Base-by-base conservation (phyloP, 2,329 filamentous ascomycete genomes). In the Tolypocladium tropicale region DNA sequence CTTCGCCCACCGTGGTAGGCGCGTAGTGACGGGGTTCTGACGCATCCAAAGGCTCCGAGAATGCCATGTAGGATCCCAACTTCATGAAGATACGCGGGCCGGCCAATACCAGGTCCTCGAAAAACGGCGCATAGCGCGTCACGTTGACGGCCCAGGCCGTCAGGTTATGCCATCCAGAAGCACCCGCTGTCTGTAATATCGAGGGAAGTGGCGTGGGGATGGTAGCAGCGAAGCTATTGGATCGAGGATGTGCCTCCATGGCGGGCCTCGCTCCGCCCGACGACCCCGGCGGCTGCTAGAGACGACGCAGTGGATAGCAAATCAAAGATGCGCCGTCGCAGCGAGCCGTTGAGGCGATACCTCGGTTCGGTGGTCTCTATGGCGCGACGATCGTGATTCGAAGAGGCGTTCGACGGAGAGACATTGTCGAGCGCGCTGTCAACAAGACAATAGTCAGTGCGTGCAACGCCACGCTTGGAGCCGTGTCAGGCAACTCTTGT, bases 61-160 rank as follows among this genome's bases (percentile, higher is more conserved):
- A 70, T 37, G 79, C 74, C 56, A 84, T 77, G 62, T 86, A 80
- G n/a, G 80, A 82, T 53, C 85, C 83, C 39, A 87, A 77, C 67
- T 82, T 85, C 70, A 80, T 84, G 34, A 89, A 78, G 66, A 91
- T 83, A 57, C 88, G 79, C 53, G 88, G 88, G 4, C 88, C 80
- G 21, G 82, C 86, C 69, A 83, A 77, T 60, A 89, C 78, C 52
- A 92, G 73, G 64, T 90, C 86, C 67, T 82, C 83, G 21, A 88
- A 72, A 12, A 84, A 84, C 2, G 86, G 85, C 51, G 81, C 76
- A 69, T 82, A 79, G 61, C 78, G 78, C 48, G 81, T 79, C 58
- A 82, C 73, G 68, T 84, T 83, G 58, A 80, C 76, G 6, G 78
- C 77, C 81, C 82, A 84, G 55, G 72, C 68, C 23, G 79, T 78